Conservation (phyloP, 1,284 basidiomycete genomes). For the Sanghuangporus baumii region DNA sequence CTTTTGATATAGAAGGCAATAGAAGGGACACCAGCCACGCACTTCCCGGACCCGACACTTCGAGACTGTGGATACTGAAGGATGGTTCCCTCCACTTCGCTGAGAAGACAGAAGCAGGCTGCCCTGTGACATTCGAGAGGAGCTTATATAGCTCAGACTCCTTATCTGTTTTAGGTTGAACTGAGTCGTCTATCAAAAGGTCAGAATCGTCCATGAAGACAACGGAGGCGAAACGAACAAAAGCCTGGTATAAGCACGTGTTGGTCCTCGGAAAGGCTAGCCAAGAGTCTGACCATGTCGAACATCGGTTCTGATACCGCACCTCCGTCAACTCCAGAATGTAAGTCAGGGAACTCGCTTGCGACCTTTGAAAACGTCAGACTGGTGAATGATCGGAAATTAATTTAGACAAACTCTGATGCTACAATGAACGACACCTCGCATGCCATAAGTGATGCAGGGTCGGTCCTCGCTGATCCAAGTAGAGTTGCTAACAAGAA, state of each 20-base stretch:
- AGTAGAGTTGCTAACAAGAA: slow-evolving; percentile 91
- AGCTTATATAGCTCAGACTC: slow-evolving; percentile 66
- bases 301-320: slow-evolving; percentile 85
- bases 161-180: slow-evolving; percentile 58
- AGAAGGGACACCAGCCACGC: slow-evolving; percentile 20
- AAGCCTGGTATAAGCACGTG: slow-evolving; percentile 78
- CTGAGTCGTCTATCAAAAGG: slow-evolving; percentile 57
- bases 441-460: slow-evolving; percentile 91
- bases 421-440: slow-evolving; percentile 86
- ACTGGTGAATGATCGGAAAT: neutral
- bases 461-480: slow-evolving; percentile 96
- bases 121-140: slow-evolving; percentile 63
- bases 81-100: slow-evolving; percentile 79
- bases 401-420: slow-evolving; percentile 47
- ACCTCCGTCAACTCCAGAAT: slow-evolving; percentile 93
- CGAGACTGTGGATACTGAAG: slow-evolving; percentile 65
- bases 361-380: slow-evolving; percentile 42
- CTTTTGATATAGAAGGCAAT: neutral
- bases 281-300: slow-evolving; percentile 84
- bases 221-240: slow-evolving; percentile 49
- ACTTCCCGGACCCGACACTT: slow-evolving; percentile 74
- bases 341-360: slow-evolving; percentile 67
- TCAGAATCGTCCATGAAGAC: slow-evolving; percentile 12
- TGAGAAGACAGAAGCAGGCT: slow-evolving; percentile 59
- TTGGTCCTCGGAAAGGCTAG: slow-evolving; percentile 58